phyloP scores from a whole-genome alignment of 495 filamentous ascomycete species.

The Neurospora sp. region DNA sequence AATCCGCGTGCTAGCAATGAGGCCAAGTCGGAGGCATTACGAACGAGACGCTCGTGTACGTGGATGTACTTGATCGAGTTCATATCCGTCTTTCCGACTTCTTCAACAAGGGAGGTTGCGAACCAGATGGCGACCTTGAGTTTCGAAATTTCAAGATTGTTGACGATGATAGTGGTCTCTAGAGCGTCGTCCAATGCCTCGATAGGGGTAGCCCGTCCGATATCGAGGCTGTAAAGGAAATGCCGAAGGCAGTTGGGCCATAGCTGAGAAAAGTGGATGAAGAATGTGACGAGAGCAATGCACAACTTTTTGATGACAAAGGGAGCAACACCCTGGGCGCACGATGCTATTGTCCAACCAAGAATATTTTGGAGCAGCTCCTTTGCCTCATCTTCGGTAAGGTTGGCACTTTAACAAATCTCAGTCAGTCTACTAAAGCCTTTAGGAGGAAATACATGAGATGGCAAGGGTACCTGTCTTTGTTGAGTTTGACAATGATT shows the following conservation, averaged over 20 bases:
- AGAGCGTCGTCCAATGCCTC: constrained; percentile 42
- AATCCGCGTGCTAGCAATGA: constrained; percentile 39
- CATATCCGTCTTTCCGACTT: constrained; percentile 56
- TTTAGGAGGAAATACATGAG: too few species aligned
- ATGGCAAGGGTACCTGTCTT: constrained; percentile 50
- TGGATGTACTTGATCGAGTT: constrained; percentile 41
- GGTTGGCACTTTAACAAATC: constrained; percentile 36
- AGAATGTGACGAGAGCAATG: constrained; percentile 69
- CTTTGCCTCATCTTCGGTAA: constrained; percentile 50
- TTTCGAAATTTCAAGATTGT: constrained; percentile 42
- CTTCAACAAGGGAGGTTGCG: constrained; percentile 61
- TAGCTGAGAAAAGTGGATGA: constrained; percentile 55
- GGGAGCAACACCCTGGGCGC: constrained; percentile 46
- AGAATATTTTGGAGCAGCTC: constrained; percentile 63
- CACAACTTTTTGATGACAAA: constrained; percentile 78
- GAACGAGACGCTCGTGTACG: constrained; percentile 41
- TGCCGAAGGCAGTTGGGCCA: constrained; percentile 65
- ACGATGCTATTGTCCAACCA: constrained; percentile 51
- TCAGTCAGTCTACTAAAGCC: neutral
- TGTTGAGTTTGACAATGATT: constrained; percentile 85
- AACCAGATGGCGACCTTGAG: constrained; percentile 62
- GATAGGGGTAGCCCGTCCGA: constrained; percentile 36
- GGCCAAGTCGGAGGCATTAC: constrained; percentile 42
- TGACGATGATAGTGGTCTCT: constrained; percentile 42
- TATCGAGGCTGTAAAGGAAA: constrained; percentile 51